These are phyloP conservation scores for Macrotyloma uniflorum DNA, from an alignment of 306 rosid genomes.

Conservation along the genomic window DNA sequence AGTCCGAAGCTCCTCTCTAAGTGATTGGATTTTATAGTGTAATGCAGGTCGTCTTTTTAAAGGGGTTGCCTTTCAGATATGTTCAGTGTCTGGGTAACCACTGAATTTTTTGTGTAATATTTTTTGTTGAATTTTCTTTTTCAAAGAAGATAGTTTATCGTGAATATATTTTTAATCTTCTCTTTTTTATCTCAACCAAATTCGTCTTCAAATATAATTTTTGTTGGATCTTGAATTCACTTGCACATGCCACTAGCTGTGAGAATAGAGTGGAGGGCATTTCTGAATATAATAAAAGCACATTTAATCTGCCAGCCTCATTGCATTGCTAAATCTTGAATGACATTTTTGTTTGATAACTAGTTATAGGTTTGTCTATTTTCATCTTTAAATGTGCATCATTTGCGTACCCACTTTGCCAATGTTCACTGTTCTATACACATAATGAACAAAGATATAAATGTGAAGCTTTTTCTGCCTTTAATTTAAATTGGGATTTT, in stretches of 20 bases:
- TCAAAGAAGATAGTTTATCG: not conserved
- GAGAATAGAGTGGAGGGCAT: not conserved
- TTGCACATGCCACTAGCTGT: not conserved
- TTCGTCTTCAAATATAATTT: not conserved
- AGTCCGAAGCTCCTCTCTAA: not conserved
- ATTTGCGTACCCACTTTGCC: not conserved
- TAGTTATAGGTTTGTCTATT: not conserved
- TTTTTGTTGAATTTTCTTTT: slow-evolving; percentile 1
- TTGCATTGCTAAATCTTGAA: not conserved
- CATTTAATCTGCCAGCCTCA: not conserved
- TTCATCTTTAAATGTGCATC: slow-evolving; percentile 7
- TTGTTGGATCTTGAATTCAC: not conserved
- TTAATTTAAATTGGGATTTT: not conserved
- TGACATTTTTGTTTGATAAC: not conserved
- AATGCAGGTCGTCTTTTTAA: not conserved
- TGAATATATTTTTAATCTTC: not conserved
- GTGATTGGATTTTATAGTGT: not conserved
- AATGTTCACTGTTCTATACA: not conserved
- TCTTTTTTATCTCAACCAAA: not conserved
- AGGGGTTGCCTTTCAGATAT: not conserved
- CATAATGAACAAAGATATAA: not conserved
- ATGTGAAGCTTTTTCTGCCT: not conserved
- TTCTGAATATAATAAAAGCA: not conserved
- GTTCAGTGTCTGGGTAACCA: not conserved
- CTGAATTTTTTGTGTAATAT: not conserved